Base-by-base conservation (phyloP, 1,284 basidiomycete genomes). In the Cutaneotrichosporon daszewskae region DNA sequence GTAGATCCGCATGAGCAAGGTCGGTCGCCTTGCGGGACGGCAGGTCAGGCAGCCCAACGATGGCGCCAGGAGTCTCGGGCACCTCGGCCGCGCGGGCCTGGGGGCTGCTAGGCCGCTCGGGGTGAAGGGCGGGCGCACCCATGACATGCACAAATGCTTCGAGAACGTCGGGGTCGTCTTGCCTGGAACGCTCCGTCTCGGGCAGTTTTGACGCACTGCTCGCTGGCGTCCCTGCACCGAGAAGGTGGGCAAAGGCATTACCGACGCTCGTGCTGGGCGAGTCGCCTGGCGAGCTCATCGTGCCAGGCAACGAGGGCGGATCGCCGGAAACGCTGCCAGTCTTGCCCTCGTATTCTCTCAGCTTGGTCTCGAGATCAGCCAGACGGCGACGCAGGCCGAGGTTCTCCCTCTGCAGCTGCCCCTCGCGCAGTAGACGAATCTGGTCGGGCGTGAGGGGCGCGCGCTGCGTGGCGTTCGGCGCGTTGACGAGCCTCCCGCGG, bases 361-460 rank as follows among this genome's bases (percentile, higher is more conserved):
- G 20, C 7, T 40, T 36, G 17, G 25, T 40, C 43, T 54, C 52
- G 10, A 54, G 33, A 23, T 54, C 52, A n/a, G 39, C 34, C 1
- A 54, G 41, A 11, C 45, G 43, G 9, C 48, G 41, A 6, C 52
- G 38, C 11, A 54, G 42, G 16, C 39, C 40, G 13, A 50, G 42
- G 24, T 54, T 54, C 48, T 54, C 52, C 24, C 52, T 47, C 42
- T 54, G 52, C 35, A 54, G 40, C 43, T 54, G 52, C 11, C 47
- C 52, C 32, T 54, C 47, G 14, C 52, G 47, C 3, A 54, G 31
- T 8, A 49, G 47, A 2, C 48, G 39, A 24, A 54, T 50, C 41
- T 54, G 48, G 18, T 54, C 52, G n/a, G 47, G 45, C 10, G 47
- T 54, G 29, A 54, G 40, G 2, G 52, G 52, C 3, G 52, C 45